Conservation (phyloP, 1,284 basidiomycete species). For the Sporisorium scitamineum region DNA sequence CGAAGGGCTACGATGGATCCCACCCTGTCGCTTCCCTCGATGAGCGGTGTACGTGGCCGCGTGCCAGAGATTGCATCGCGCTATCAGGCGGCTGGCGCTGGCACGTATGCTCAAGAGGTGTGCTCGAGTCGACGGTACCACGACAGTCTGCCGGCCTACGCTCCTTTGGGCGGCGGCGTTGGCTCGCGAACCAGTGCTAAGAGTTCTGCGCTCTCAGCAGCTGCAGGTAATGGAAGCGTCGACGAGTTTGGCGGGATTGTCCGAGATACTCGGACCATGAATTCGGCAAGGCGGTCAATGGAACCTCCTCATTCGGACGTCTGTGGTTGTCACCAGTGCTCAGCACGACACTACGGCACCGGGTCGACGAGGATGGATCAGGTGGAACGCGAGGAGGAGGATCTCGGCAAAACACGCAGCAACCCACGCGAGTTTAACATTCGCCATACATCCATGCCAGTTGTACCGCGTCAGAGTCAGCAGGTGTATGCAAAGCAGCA, state of each 20-base stretch:
- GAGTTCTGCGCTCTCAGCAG: conserved; percentile 18
- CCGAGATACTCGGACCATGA: conserved; percentile 7
- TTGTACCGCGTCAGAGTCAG: conserved; percentile 18
- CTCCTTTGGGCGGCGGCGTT: conserved; percentile 6
- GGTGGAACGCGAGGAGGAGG: neutral
- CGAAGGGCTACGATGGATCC: conserved; percentile 44
- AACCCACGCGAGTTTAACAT: conserved; percentile 35
- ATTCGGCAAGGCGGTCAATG: conserved; percentile 1
- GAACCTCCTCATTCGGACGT: conserved; percentile 58
- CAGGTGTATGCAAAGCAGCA: conserved; percentile 9
- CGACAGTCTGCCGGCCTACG: conserved; percentile 35
- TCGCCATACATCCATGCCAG: conserved; percentile 35
- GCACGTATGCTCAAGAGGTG: conserved; percentile 22
- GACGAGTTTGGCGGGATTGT: conserved; percentile 36
- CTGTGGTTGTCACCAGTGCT: conserved; percentile 61
- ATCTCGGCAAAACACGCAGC: neutral
- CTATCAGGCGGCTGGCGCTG: conserved; percentile 24
- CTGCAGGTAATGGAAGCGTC: conserved; percentile 2
- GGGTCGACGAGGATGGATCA: conserved; percentile 7
- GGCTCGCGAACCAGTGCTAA: conserved; percentile 20
- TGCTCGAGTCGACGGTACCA: conserved; percentile 22
- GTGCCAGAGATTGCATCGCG: conserved; percentile 56
- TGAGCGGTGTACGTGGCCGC: conserved; percentile 24
- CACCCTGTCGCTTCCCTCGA: conserved; percentile 20
- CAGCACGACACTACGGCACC: conserved; percentile 51